Base-by-base conservation (phyloP, 2,329 filamentous ascomycete genomes). In the Tympanopsis confertula region DNA sequence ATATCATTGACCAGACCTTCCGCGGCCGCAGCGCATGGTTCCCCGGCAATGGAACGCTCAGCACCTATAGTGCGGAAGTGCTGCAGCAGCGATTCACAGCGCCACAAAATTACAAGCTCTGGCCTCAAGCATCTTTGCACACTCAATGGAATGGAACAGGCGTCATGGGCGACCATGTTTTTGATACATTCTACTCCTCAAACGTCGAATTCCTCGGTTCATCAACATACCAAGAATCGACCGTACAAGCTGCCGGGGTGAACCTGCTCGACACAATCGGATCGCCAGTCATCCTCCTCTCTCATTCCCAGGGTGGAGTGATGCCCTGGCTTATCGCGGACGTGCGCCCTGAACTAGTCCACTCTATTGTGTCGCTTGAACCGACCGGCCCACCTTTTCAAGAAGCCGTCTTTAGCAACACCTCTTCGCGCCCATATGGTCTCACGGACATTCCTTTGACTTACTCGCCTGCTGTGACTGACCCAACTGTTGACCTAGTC, bases 381-480 rank as follows among this genome's bases (percentile, higher is more conserved):
- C 65, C 66, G 2, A 55, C 53, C 0, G 66, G 66, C 0, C 66
- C 68, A 10, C 66, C 65, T 0, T 71, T 71, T 45, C 52, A 45
- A 19, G 61, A 69, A 13, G 55, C 53, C 7, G 49, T 59, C 20
- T 56, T 65, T 24, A 55, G 50, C n/a, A 56, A 47, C 17, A 47
- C 44, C 0, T 42, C 55, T 1, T 50, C 55, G 3, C 50, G 59
- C 2, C 45, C 54, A 1, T 74, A 58, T 47, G 71, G 68, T 1
- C 43, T 74, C 4, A 61, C 67, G 4, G 58, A 67, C 33, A 58
- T 66, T n/a, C 62, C 66, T 0, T 41, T 75, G 13, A 61, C 58
- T 0, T 74, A 69, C 45, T 51, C 51, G 1, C 69, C 68, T 10
- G 47, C 58, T 0, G 58, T 68, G 7, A 42, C 42, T 0, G 49